Percentiles rank a stretch among this genome's conserved stretches.
phyloP scores from a whole-genome alignment of 2,329 filamentous ascomycete genomes.

The Cryphonectria parasitica region DNA sequence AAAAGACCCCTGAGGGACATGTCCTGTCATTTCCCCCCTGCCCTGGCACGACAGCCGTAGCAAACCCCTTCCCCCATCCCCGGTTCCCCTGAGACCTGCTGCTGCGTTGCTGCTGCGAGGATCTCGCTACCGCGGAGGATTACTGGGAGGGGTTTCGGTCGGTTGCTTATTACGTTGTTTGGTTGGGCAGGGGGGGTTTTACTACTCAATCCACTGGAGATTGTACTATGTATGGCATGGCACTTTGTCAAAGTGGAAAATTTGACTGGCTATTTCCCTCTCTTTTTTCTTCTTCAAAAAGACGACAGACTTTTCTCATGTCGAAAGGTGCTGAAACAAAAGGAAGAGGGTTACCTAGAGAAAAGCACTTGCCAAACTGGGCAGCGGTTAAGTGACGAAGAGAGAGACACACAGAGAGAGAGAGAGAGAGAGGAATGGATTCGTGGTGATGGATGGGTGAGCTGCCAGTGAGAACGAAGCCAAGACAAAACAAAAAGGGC shows the following conservation, averaged over 20 bases:
- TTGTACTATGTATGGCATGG: too few relatives aligned
- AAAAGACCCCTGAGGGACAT: slow-evolving; percentile 24
- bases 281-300: slow-evolving; percentile 16
- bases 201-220: too few relatives aligned
- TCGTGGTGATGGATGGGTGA: neutral
- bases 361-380: neutral
- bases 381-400: slow-evolving; percentile 11
- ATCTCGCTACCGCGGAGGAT: slow-evolving; percentile 19
- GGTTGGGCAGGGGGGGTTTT: neutral
- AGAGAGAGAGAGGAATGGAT: neutral
- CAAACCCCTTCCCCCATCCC: neutral
- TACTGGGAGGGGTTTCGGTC: slow-evolving; percentile 22
- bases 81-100: slow-evolving; percentile 27
- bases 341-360: slow-evolving; percentile 1
- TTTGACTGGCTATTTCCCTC: neutral
- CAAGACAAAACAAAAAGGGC: neutral
- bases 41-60: slow-evolving; percentile 15
- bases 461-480: slow-evolving; percentile 20
- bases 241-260: neutral
- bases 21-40: slow-evolving; percentile 29
- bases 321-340: slow-evolving; percentile 26
- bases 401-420: neutral
- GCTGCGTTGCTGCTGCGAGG: slow-evolving; percentile 11
- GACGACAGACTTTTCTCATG: slow-evolving; percentile 1
- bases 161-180: too few relatives aligned